A percentile compares a stretch with the other conserved stretches of the same genome.
Evolutionary conservation across 208 protist genomes (phyloP).

Genomic region (Strigomonas oncopelti): DNA sequence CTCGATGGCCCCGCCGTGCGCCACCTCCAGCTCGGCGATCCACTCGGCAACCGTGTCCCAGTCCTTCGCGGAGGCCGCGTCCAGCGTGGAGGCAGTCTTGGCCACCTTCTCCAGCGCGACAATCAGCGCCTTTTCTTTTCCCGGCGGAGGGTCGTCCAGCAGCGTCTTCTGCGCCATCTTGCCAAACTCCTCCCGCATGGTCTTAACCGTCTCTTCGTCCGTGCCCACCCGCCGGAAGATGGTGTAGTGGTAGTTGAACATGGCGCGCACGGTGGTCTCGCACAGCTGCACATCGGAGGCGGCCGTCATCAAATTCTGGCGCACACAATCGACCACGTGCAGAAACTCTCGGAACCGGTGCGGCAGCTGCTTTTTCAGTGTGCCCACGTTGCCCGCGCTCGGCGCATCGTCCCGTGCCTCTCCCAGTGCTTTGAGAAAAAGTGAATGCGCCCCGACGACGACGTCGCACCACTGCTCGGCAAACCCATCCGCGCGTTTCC

Average conservation of each 20-base stretch:
- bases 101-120: not conserved
- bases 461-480: slow-evolving; percentile 37
- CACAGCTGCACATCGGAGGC: slow-evolving; percentile 45
- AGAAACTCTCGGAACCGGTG: slow-evolving; percentile 32
- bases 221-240: not conserved
- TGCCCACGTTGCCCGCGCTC: not conserved
- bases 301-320: slow-evolving; percentile 29
- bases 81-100: slow-evolving; percentile 4
- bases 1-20: slow-evolving; percentile 7
- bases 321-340: slow-evolving; percentile 30
- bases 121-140: not conserved
- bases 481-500: slow-evolving; percentile 52
- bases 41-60: slow-evolving; percentile 35
- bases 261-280: slow-evolving; percentile 25
- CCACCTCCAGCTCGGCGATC: slow-evolving; percentile 35
- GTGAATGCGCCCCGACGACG: slow-evolving; percentile 39
- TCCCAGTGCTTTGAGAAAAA: slow-evolving; percentile 16
- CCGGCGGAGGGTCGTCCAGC: not conserved
- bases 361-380: slow-evolving; percentile 8
- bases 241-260: slow-evolving; percentile 28
- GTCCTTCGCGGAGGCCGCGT: slow-evolving; percentile 21
- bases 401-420: not conserved
- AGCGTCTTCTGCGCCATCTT: not conserved
- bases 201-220: not conserved
- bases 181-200: not conserved